Percentiles rank a stretch among this genome's conserved stretches.
Evolutionary conservation across 768 basidiomycete genomes (phyloP).

Genomic region (Clathrus columnatus): DNA sequence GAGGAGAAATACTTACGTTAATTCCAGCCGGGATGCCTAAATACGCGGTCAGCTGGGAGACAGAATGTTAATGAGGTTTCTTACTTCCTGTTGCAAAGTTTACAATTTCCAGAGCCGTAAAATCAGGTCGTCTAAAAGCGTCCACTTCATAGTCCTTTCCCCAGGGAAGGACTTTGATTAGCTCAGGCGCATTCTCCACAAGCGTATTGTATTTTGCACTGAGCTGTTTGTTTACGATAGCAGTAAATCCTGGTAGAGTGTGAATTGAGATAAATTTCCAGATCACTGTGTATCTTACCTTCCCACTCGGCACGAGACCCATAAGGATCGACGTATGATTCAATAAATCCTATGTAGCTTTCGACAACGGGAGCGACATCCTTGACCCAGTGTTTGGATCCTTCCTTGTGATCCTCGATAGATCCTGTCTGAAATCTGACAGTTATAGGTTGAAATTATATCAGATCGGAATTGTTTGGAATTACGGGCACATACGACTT

Average conservation of each 20-base stretch:
- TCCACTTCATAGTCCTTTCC: slow-evolving; percentile 40
- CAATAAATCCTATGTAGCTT: slow-evolving; percentile 79
- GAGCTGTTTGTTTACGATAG: slow-evolving; percentile 77
- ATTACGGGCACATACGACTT: slow-evolving; percentile 45
- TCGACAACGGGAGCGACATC: slow-evolving; percentile 84
- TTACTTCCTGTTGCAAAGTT: slow-evolving; percentile 77
- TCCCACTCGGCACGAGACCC: slow-evolving; percentile 93
- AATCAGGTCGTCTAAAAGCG: slow-evolving; percentile 78
- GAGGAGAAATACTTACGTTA: slow-evolving; percentile 41
- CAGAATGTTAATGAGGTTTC: slow-evolving; percentile 8
- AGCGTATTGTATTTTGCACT: slow-evolving; percentile 75
- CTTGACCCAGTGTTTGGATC: slow-evolving; percentile 74
- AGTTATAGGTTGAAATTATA: not conserved
- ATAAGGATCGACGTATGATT: slow-evolving; percentile 84
- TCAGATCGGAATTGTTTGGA: not conserved
- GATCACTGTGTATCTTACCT: slow-evolving; percentile 45
- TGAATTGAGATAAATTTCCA: too few species aligned
- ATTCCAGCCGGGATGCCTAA: slow-evolving; percentile 81
- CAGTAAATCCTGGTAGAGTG: slow-evolving; percentile 58
- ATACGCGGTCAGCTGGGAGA: not conserved
- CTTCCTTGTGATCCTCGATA: slow-evolving; percentile 71
- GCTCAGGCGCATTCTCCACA: slow-evolving; percentile 65
- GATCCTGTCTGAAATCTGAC: slow-evolving; percentile 77
- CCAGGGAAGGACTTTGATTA: slow-evolving; percentile 81
- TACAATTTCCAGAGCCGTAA: slow-evolving; percentile 76